Evolutionary conservation across 2,329 filamentous ascomycete species (phyloP).

Genomic region (Alternaria ventricosa): DNA sequence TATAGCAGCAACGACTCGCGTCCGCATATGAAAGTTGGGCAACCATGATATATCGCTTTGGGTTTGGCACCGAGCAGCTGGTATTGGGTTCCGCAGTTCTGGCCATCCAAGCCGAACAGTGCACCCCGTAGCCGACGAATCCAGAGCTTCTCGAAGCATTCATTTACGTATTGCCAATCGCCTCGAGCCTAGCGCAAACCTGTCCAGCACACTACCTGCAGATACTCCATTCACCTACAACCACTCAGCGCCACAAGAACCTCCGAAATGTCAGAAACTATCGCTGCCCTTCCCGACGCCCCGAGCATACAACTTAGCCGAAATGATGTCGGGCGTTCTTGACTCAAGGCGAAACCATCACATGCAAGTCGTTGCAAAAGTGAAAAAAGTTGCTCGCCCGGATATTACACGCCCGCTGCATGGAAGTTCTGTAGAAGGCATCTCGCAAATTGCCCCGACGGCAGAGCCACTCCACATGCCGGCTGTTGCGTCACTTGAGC

Average conservation of each 20-base stretch:
- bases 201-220: conserved; percentile 11
- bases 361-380: conserved; percentile 12
- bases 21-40: conserved; percentile 15
- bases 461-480: conserved; percentile 11
- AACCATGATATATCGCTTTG: conserved; percentile 12
- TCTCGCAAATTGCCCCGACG: conserved; percentile 14
- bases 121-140: conserved; percentile 24
- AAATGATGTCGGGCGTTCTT: conserved; percentile 1
- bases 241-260: conserved; percentile 2
- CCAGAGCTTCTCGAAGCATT: conserved; percentile 24
- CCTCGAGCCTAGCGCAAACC: conserved; percentile 19
- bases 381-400: not conserved
- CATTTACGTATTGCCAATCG: conserved; percentile 41
- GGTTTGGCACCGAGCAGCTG: conserved; percentile 7
- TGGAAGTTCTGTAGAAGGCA: not conserved
- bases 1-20: conserved; percentile 3
- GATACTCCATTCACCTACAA: conserved; percentile 2
- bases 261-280: conserved; percentile 1
- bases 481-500: conserved; percentile 21
- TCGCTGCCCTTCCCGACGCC: conserved; percentile 1
- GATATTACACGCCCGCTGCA: conserved; percentile 9
- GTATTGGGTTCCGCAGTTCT: conserved; percentile 5
- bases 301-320: conserved; percentile 16
- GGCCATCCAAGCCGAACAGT: conserved; percentile 4
- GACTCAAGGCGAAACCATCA: conserved; percentile 15